These are phyloP conservation scores for Trypanosoma lewisi DNA, from an alignment of 208 protist species.

Conservation along the genomic window DNA sequence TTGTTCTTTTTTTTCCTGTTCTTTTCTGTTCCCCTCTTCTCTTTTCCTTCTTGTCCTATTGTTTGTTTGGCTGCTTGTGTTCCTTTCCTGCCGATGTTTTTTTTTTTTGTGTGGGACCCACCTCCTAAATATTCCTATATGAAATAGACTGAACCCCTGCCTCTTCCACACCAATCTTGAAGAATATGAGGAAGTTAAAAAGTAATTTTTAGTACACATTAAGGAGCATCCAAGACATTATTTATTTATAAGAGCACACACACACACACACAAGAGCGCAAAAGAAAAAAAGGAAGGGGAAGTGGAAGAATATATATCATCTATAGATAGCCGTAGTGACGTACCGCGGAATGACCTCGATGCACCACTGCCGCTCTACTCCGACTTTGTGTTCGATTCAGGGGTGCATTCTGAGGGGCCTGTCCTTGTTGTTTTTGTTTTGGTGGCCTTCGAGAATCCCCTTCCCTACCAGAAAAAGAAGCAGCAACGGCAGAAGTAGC, in stretches of 20 bases:
- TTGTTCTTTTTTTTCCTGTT: conserved; percentile 3
- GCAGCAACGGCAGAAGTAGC: background rate
- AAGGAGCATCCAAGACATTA: too few species aligned
- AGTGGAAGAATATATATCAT: conserved; percentile 3
- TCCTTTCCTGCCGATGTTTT: background rate
- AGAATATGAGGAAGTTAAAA: conserved; percentile 19
- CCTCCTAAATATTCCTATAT: background rate
- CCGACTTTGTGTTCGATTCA: conserved; percentile 1
- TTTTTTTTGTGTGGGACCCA: background rate
- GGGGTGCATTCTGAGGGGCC: background rate
- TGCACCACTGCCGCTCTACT: conserved; percentile 36
- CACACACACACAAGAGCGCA: conserved; percentile 3
- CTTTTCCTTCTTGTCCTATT: background rate
- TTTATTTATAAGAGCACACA: too few species aligned
- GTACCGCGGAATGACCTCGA: conserved; percentile 47
- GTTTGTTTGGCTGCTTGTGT: background rate
- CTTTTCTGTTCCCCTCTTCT: conserved; percentile 2
- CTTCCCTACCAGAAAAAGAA: background rate
- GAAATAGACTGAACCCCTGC: background rate
- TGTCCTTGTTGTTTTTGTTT: conserved; percentile 13
- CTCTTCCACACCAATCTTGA: conserved; percentile 10
- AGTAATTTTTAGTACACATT: conserved; percentile 9
- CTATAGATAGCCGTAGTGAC: conserved; percentile 68
- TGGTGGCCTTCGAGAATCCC: background rate
- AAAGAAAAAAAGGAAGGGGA: conserved; percentile 17